Conservation (phyloP, 225 moss, liverwort and hornwort species). For the Antitrichia curtipendula region DNA sequence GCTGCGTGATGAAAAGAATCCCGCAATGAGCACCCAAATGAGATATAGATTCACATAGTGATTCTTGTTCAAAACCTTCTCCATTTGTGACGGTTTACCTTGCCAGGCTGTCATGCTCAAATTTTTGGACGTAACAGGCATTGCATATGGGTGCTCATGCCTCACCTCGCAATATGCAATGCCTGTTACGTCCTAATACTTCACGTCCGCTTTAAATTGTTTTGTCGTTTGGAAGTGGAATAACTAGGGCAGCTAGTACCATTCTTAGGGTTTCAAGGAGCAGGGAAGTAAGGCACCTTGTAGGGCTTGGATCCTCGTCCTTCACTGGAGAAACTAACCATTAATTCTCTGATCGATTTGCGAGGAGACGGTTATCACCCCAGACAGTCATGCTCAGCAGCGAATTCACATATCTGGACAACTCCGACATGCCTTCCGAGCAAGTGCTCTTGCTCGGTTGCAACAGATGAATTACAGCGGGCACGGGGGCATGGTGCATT, state of each 20-base stretch:
- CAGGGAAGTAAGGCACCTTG: background rate
- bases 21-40: background rate
- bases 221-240: background rate
- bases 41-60: background rate
- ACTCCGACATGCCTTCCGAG: background rate
- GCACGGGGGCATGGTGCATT: background rate
- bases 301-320: background rate
- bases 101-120: background rate
- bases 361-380: background rate
- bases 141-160: background rate
- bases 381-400: background rate
- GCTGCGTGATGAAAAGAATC: background rate
- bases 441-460: background rate
- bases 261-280: background rate
- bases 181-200: background rate
- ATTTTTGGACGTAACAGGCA: background rate
- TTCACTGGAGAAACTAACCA: background rate
- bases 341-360: background rate
- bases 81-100: background rate
- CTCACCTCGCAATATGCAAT: background rate
- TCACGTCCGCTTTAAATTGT: background rate
- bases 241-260: background rate
- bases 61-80: background rate
- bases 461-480: background rate
- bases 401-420: background rate